Percentiles rank a stretch among this genome's conserved stretches.
These are phyloP conservation scores for Nigrospora osmanthi DNA, from an alignment of 2,329 filamentous ascomycete genomes.

Conservation along the genomic window DNA sequence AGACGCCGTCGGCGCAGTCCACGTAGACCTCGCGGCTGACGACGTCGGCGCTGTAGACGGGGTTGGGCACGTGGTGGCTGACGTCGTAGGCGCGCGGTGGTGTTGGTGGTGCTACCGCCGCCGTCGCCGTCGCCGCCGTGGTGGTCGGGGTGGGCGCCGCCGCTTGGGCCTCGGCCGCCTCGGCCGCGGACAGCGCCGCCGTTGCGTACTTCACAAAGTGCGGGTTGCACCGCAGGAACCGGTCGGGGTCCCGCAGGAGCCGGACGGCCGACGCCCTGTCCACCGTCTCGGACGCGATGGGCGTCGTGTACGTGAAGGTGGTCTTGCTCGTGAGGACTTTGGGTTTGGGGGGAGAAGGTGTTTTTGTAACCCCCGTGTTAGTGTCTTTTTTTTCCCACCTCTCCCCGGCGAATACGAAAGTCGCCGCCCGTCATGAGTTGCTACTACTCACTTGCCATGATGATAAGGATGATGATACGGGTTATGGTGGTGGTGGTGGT, in stretches of 20 bases:
- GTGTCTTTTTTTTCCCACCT: too few species aligned
- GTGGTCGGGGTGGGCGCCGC: background rate
- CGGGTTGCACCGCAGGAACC: slow-evolving; percentile 45
- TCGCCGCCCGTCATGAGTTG: too few species aligned
- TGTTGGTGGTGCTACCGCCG: too few species aligned
- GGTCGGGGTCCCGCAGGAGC: slow-evolving; percentile 42
- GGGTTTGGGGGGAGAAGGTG: too few species aligned
- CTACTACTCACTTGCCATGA: too few species aligned
- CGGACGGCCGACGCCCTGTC: slow-evolving; percentile 21
- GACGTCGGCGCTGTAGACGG: slow-evolving; percentile 46
- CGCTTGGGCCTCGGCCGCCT: slow-evolving; percentile 9
- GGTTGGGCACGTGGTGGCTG: slow-evolving; percentile 44
- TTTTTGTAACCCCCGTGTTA: too few species aligned
- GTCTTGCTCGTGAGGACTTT: too few species aligned
- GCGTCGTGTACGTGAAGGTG: too few species aligned
- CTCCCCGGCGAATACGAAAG: too few species aligned
- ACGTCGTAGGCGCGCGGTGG: slow-evolving; percentile 34
- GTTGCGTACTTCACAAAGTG: slow-evolving; percentile 32
- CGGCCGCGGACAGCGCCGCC: slow-evolving; percentile 12
- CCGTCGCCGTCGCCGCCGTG: slow-evolving; percentile 5
- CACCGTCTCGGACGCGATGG: too few species aligned
- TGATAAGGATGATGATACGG: too few species aligned
- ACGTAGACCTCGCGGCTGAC: slow-evolving; percentile 47
- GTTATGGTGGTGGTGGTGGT: too few species aligned
- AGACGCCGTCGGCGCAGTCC: slow-evolving; percentile 38